These are phyloP conservation scores for Periconia sp. DNA, from an alignment of 2,329 filamentous ascomycete species.

Conservation along the genomic window DNA sequence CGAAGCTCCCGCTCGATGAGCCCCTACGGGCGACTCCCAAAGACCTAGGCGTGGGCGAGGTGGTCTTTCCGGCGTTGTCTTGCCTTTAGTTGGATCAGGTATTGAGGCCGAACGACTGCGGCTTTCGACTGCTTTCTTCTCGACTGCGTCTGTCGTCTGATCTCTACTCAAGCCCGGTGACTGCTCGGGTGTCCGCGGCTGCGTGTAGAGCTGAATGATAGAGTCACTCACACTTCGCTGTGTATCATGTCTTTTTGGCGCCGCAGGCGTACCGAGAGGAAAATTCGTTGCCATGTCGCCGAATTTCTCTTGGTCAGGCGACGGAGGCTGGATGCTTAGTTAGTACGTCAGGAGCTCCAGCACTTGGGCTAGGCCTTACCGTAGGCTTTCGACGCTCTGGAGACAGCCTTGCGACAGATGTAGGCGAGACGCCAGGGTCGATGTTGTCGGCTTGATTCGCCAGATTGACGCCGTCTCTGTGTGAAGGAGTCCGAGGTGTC, in stretches of 20 bases:
- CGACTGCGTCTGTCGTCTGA: not conserved
- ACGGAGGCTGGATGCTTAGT: slow-evolving; percentile 24
- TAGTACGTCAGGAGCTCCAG: slow-evolving; percentile 1
- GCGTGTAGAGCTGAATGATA: slow-evolving; percentile 23
- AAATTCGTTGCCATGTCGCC: slow-evolving; percentile 33
- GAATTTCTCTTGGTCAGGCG: slow-evolving; percentile 26
- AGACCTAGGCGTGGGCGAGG: slow-evolving; percentile 29
- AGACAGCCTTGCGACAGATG: slow-evolving; percentile 24
- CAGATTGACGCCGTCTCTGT: slow-evolving; percentile 13
- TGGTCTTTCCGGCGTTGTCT: slow-evolving; percentile 29
- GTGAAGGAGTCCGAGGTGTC: slow-evolving; percentile 25
- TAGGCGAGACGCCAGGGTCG: slow-evolving; percentile 28
- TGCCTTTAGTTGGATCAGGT: slow-evolving; percentile 21
- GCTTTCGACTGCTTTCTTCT: slow-evolving; percentile 1
- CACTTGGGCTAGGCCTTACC: slow-evolving; percentile 21
- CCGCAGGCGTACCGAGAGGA: slow-evolving; percentile 26
- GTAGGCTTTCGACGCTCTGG: slow-evolving; percentile 30
- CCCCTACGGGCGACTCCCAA: slow-evolving; percentile 20
- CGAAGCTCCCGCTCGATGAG: not conserved
- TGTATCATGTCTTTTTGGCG: slow-evolving; percentile 20
- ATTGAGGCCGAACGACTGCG: slow-evolving; percentile 21
- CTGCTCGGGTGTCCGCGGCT: slow-evolving; percentile 15
- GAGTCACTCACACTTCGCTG: slow-evolving; percentile 36
- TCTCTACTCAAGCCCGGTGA: slow-evolving; percentile 6
- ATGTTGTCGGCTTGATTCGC: slow-evolving; percentile 24